These are phyloP conservation scores for Paraphaeosphaeria minitans DNA, from an alignment of 2,329 filamentous ascomycete genomes.

Conservation along the genomic window DNA sequence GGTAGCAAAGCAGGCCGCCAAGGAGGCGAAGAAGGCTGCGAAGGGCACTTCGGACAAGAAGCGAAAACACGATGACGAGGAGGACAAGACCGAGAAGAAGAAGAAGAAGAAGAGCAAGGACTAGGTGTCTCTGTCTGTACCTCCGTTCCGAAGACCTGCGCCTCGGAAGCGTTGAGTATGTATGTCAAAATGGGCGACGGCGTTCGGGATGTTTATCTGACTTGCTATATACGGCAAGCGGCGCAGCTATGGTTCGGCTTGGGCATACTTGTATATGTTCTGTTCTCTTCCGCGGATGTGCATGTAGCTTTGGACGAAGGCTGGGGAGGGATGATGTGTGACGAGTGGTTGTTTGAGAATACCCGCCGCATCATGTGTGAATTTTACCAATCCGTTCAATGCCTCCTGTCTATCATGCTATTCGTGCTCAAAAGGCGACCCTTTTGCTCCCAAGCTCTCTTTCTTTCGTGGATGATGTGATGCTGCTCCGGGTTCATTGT, in stretches of 20 bases:
- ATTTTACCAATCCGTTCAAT: constrained; percentile 2
- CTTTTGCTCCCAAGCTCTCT: background rate
- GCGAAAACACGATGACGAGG: constrained; percentile 55
- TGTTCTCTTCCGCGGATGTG: constrained; percentile 3
- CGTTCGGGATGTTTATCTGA: constrained; percentile 12
- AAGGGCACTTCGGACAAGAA: constrained; percentile 59
- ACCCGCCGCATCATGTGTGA: constrained; percentile 6
- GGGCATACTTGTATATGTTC: constrained; percentile 11
- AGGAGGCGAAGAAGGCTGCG: constrained; percentile 62
- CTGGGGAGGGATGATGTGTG: background rate
- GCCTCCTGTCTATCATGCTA: background rate
- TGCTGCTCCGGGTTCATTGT: background rate
- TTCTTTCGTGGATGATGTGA: background rate
- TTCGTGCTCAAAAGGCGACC: background rate
- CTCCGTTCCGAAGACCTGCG: constrained; percentile 1
- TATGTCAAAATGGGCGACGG: constrained; percentile 14
- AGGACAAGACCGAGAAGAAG: constrained; percentile 67
- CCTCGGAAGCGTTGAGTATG: background rate
- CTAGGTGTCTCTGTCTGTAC: constrained; percentile 23
- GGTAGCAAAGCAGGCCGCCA: constrained; percentile 58
- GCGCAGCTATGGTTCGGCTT: constrained; percentile 5
- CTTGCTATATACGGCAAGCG: constrained; percentile 15
- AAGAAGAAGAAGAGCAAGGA: constrained; percentile 64
- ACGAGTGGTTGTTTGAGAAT: constrained; percentile 8
- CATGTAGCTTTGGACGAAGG: background rate